Conservation (phyloP, 306 rosid species). For the Vachellia pachyceras region DNA sequence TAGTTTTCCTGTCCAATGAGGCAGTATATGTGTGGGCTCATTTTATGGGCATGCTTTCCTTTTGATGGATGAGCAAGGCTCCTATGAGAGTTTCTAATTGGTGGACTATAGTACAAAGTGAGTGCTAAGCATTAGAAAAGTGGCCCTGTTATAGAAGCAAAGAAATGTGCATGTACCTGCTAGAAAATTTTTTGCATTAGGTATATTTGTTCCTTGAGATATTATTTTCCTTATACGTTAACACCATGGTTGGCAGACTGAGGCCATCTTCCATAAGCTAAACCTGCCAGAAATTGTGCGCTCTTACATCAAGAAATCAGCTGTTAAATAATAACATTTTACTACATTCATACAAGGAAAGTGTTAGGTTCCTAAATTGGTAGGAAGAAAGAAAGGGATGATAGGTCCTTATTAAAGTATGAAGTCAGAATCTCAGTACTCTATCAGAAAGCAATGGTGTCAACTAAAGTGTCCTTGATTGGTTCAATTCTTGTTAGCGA, state of each 20-base stretch:
- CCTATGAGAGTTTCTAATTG: neutral
- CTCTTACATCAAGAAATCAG: neutral
- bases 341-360: neutral
- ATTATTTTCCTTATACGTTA: neutral
- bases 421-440: too few species aligned
- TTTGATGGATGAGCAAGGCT: neutral
- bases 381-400: too few species aligned
- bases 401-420: too few species aligned
- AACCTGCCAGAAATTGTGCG: too few species aligned
- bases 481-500: too few species aligned
- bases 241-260: neutral
- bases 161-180: neutral
- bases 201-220: neutral
- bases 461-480: neutral
- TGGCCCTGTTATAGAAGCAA: neutral
- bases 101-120: neutral
- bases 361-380: too few species aligned
- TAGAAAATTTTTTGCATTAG: neutral
- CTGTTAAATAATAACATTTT: neutral
- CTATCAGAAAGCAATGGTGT: too few species aligned
- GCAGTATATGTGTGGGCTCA: neutral
- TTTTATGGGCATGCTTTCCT: neutral
- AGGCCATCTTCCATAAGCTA: too few species aligned
- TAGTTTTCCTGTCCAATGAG: constrained; percentile 16
- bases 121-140: neutral